Evolutionary conservation across 371 early-diverging fungal genomes (phyloP), one percentile per base, ranked within the genome.

Genomic region (Apophysomyces trapeziformis): DNA sequence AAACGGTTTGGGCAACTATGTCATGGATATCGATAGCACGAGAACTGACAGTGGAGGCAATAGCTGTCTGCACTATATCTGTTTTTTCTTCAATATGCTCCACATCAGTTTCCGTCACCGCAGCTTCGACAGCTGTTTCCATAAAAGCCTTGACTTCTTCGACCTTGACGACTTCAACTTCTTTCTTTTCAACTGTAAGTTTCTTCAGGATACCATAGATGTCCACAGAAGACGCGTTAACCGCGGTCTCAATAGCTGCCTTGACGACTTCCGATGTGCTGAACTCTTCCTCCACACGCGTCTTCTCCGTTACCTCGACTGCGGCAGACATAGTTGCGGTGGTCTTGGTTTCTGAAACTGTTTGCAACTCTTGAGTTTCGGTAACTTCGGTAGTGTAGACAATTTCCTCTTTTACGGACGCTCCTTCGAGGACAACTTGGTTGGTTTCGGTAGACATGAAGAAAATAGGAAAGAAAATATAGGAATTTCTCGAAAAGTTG

Each of bases 181-280:
- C 32, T 26, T 26, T 68, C 59, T 16, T 46, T 18, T 45, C 46
- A 13, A 45, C 46, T 12, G 46, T 18, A 45, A 45, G 16, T 0
- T 58, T 64, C 38, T 70, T 69, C 57, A 76, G 64, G 38, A 72
- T 66, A 32, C 66, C 65, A 43, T 69, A 66, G 7, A 72, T 57
- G 63, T 77, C 74, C 35, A 74, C 57, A 7, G 68, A 57, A 44
- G 61, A 60, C 6, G 69, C 60, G 56, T 62, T 69, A n/a, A 77
- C 68, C 18, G 64, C 77, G 57, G 68, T 65, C 18, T 64, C 64
- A 47, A 77, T 77, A 47, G 74, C 77, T 37, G 67, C 66, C 58
- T 77, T 71, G 36, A 77, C 47, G 38, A 64, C 56, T 39, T 68
- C 46, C 21, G 64, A 61, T 65, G 64, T 65, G 61, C 66, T 62